These are phyloP conservation scores for Daldinia decipiens DNA, from an alignment of 495 filamentous ascomycete genomes.

Conservation along the genomic window DNA sequence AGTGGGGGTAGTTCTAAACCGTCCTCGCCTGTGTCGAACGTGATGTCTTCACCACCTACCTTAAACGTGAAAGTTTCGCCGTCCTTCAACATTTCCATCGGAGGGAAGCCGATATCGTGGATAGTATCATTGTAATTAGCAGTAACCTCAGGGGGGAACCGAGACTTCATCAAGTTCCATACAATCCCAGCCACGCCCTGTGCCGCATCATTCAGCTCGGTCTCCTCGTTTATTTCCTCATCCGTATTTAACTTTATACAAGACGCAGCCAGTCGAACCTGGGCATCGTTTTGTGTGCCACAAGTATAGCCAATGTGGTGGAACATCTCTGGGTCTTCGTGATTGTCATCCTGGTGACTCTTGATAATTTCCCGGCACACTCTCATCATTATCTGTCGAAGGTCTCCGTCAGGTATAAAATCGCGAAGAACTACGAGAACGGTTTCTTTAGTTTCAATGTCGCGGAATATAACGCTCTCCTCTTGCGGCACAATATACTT, in stretches of 20 bases:
- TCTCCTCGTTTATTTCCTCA: neutral
- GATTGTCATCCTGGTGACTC: neutral
- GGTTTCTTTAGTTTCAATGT: slow-evolving; percentile 9
- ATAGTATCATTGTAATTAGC: slow-evolving; percentile 6
- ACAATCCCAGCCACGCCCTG: slow-evolving; percentile 21
- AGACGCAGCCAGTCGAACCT: neutral
- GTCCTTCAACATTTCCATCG: neutral
- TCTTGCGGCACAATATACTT: slow-evolving; percentile 12
- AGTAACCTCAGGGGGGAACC: slow-evolving; percentile 9
- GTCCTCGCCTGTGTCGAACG: neutral
- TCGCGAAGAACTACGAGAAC: slow-evolving; percentile 19
- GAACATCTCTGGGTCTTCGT: neutral
- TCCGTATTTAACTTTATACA: neutral
- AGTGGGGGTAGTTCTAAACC: slow-evolving; percentile 9
- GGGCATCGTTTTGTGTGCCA: neutral
- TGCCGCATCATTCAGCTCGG: neutral
- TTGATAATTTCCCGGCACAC: slow-evolving; percentile 4
- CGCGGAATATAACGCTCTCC: slow-evolving; percentile 24
- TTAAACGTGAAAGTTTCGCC: slow-evolving; percentile 4
- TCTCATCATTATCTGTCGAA: neutral
- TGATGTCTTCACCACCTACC: neutral
- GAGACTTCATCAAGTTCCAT: slow-evolving; percentile 19
- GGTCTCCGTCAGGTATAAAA: slow-evolving; percentile 1
- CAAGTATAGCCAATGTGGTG: slow-evolving; percentile 8
- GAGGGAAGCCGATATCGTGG: neutral